These are phyloP conservation scores for Isatis tinctoria DNA, from an alignment of 345 rosid species.

Conservation along the genomic window DNA sequence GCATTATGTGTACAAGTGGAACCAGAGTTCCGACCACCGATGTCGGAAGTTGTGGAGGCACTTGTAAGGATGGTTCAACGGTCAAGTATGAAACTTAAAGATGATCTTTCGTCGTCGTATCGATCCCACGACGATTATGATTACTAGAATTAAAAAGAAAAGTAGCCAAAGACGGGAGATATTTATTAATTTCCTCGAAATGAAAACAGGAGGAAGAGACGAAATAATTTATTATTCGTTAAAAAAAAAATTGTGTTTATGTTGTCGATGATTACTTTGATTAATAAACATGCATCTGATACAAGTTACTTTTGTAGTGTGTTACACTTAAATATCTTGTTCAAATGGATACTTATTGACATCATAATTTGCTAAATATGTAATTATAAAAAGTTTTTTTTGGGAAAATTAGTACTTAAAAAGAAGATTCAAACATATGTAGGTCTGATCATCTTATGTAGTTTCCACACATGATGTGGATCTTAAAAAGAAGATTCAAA, in stretches of 20 bases:
- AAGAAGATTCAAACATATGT: no score
- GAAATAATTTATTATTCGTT: neutral
- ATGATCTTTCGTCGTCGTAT: conserved; percentile 27
- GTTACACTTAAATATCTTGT: no score
- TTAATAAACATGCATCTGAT: neutral
- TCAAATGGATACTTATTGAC: no score
- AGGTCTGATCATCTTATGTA: neutral
- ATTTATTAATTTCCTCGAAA: neutral
- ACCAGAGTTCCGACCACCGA: conserved; percentile 76
- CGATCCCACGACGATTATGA: conserved; percentile 30
- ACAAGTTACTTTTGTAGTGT: neutral
- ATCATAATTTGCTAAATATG: no score
- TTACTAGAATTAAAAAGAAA: neutral
- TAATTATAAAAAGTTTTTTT: no score
- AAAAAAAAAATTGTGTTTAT: neutral
- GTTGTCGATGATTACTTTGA: neutral
- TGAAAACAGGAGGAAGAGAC: neutral
- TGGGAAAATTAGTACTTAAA: no score
- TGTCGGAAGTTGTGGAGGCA: conserved; percentile 78
- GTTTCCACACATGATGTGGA: no score
- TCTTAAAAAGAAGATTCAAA: no score
- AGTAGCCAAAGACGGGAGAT: neutral
- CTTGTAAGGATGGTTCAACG: conserved; percentile 34
- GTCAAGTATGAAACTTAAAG: conserved; percentile 36
- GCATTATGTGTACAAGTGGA: conserved; percentile 81